A percentile compares a stretch with the other conserved stretches of the same genome.
phyloP scores from a whole-genome alignment of 768 basidiomycete species.

The Lactifluus echinatus region DNA sequence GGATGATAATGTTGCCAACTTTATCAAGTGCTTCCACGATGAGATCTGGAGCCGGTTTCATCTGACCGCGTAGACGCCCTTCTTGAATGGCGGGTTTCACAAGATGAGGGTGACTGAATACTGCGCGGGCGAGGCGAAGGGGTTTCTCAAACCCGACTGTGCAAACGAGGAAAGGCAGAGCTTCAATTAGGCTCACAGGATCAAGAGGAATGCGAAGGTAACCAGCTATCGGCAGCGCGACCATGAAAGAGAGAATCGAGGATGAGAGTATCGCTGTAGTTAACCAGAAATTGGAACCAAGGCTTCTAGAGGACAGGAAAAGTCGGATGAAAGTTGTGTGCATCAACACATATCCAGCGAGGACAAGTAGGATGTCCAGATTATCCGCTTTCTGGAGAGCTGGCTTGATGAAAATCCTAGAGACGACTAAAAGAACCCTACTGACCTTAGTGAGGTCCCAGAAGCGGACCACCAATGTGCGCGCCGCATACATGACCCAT shows the following conservation, averaged over 20 bases:
- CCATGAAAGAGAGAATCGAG: constrained; percentile 73
- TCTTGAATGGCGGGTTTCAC: constrained; percentile 26
- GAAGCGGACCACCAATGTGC: constrained; percentile 69
- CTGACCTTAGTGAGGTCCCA: constrained; percentile 75
- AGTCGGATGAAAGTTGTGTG: constrained; percentile 90
- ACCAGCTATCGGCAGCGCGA: constrained; percentile 69
- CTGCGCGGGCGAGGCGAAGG: constrained; percentile 79
- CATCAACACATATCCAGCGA: constrained; percentile 93
- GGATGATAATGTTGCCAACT: constrained; percentile 75
- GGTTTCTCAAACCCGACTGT: constrained; percentile 99
- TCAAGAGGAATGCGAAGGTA: constrained; percentile 83
- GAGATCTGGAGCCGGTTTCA: constrained; percentile 75
- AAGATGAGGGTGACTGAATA: constrained; percentile 72
- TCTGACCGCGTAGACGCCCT: constrained; percentile 30
- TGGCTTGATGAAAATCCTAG: neutral
- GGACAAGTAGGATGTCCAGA: constrained; percentile 89
- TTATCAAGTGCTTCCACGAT: constrained; percentile 75
- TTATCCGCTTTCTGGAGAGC: constrained; percentile 76
- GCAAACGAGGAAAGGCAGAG: constrained; percentile 94
- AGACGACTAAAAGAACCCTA: constrained; percentile 9
- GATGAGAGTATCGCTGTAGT: constrained; percentile 72
- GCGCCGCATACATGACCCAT: constrained; percentile 85
- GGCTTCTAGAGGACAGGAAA: constrained; percentile 76
- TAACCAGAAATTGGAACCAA: constrained; percentile 72
- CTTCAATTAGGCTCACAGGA: constrained; percentile 88